These are phyloP conservation scores for Suillus weaverae DNA, from an alignment of 768 basidiomycete species.

Conservation along the genomic window DNA sequence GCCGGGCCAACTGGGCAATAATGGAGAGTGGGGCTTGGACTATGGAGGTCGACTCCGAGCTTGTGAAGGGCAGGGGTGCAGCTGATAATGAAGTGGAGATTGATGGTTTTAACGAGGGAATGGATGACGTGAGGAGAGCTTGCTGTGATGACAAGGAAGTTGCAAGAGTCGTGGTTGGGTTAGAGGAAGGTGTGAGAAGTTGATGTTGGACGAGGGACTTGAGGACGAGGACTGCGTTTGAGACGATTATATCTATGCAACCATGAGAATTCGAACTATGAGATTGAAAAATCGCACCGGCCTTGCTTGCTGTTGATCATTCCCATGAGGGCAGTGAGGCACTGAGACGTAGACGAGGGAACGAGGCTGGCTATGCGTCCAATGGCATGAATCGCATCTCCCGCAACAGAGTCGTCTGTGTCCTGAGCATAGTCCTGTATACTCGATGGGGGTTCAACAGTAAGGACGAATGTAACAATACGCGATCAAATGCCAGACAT, in stretches of 20 bases:
- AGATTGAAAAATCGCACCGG: constrained; percentile 31
- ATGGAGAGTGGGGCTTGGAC: constrained; percentile 55
- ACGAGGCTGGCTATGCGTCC: constrained; percentile 71
- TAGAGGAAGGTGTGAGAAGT: constrained; percentile 38
- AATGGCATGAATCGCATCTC: constrained; percentile 73
- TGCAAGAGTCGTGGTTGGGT: constrained; percentile 17
- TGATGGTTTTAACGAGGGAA: constrained; percentile 7
- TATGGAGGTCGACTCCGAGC: constrained; percentile 13
- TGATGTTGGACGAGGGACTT: constrained; percentile 81
- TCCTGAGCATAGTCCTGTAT: constrained; percentile 81
- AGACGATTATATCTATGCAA: constrained; percentile 69
- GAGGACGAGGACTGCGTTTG: constrained; percentile 79
- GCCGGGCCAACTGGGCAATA: constrained; percentile 75
- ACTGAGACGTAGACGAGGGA: constrained; percentile 68
- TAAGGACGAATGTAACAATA: not conserved
- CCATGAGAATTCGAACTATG: not conserved
- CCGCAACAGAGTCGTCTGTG: constrained; percentile 66
- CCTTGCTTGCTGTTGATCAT: constrained; percentile 82
- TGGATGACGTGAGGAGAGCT: constrained; percentile 12
- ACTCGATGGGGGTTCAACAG: not conserved
- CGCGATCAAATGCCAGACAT: not conserved
- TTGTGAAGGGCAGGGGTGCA: constrained; percentile 24
- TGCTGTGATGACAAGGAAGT: constrained; percentile 9
- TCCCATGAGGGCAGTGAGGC: constrained; percentile 70
- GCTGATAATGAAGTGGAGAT: not conserved